Evolutionary conservation across 2,329 filamentous ascomycete species (phyloP), one percentile per base, ranked within the genome.

Genomic region (Colletotrichum costaricense): DNA sequence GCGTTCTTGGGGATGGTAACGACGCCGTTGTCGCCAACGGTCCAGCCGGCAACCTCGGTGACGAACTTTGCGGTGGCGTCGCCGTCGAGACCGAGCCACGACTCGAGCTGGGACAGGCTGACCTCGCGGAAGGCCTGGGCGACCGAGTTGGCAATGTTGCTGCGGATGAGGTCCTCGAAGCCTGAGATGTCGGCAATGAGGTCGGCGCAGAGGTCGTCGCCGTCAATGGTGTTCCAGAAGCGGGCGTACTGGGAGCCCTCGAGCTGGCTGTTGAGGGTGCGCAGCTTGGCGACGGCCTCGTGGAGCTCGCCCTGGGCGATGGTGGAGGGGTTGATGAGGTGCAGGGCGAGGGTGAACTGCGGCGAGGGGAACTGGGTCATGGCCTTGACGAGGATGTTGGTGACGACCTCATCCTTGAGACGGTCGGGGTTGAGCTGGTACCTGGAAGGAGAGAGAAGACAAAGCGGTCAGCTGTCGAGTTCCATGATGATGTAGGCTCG

Each of bases 401-500:
- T 98, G 85, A 97, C 95, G 81, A 96, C 95, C 86, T 99, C 97
- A 82, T 98, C 94, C 88, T 97, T 96, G 82, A 95, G 92, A 79
- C 98, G 94, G 88, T 98, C 95, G 65, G 97, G 97, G 91, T 99
- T 99, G 88, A 99, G 98, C 88, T 99, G 97, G 90, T 99, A 99
- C 77, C 97, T 99, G 79, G 35, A 57, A 60, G 63, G 72, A 75
- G 73, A 72, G 63, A 28, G 38, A 42, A 28, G n/a, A 35, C 52
- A 57, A 35, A 35, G 14, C 9, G 26, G 55, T 73, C 46, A 73
- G 71, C 71, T 24, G 42, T 46, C 6, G 12, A 33, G 19, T 19
- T 49, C n/a, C 26, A 30, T 24, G n/a, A 35, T 55, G 26, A 46
- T 63, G 24, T 11, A 19, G 63, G 65, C 64, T 59, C 58, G 30